phyloP scores from a whole-genome alignment of 257 asterid species.

The Forsythia suspensa region DNA sequence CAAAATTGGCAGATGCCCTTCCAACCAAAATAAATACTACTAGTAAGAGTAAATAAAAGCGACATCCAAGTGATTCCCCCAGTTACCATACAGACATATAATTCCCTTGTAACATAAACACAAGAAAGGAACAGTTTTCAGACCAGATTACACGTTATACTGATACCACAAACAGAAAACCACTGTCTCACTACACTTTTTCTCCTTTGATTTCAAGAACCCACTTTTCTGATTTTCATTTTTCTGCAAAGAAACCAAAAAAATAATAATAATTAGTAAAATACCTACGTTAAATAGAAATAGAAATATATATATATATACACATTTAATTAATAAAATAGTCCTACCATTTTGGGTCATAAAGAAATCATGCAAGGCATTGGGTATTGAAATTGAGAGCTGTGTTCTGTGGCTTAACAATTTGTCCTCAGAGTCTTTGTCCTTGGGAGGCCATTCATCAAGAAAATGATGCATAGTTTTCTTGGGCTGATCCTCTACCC shows the following conservation, averaged over 20 bases:
- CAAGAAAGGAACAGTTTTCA: conserved; percentile 11
- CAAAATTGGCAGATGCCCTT: conserved; percentile 41
- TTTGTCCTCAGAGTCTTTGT: conserved; percentile 45
- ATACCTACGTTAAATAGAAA: neutral
- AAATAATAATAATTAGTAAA: neutral
- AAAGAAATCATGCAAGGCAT: conserved; percentile 76
- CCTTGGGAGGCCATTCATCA: conserved; percentile 73
- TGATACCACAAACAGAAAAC: conserved; percentile 19
- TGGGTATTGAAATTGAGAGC: conserved; percentile 69
- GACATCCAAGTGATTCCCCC: conserved; percentile 31
- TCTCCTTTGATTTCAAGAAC: conserved; percentile 37
- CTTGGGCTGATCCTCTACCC: conserved; percentile 55
- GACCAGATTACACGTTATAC: conserved; percentile 18
- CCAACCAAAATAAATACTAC: neutral
- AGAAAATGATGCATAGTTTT: conserved; percentile 92
- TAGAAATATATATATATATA: neutral
- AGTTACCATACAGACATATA: conserved; percentile 15
- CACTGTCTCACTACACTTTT: conserved; percentile 49
- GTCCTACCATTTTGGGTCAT: conserved; percentile 57
- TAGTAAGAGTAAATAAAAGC: conserved; percentile 20
- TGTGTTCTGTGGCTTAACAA: conserved; percentile 46
- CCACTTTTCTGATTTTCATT: conserved; percentile 26
- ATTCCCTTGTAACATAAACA: conserved; percentile 8
- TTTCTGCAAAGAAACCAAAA: conserved; percentile 40
- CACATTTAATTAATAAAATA: neutral